phyloP scores from a whole-genome alignment of 1,284 basidiomycete species.

The Ustilago curta region DNA sequence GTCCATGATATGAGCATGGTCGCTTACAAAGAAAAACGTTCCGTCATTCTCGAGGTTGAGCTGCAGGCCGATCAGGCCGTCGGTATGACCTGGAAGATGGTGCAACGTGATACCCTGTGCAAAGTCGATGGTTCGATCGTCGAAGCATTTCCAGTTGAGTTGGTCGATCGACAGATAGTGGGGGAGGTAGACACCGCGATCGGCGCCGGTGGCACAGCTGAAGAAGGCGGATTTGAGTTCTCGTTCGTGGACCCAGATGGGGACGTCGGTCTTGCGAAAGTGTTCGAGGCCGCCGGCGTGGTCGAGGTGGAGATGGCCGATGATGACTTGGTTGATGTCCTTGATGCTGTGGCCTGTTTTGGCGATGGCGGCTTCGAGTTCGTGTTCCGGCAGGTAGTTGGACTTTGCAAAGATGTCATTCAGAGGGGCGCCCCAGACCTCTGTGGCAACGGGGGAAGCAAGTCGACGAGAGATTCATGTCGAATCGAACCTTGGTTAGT shows the following conservation, averaged over 20 bases:
- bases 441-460: background rate
- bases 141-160: constrained; percentile 66
- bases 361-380: constrained; percentile 64
- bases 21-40: constrained; percentile 56
- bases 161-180: constrained; percentile 55
- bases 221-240: constrained; percentile 64
- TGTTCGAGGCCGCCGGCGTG: constrained; percentile 62
- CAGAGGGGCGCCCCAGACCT: constrained; percentile 46
- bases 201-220: constrained; percentile 58
- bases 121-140: constrained; percentile 58
- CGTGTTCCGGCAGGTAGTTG: constrained; percentile 55
- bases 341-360: constrained; percentile 60
- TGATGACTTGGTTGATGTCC: constrained; percentile 54
- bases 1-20: constrained; percentile 58
- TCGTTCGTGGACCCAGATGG: constrained; percentile 64
- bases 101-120: constrained; percentile 63
- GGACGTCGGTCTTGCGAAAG: constrained; percentile 55
- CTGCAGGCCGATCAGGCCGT: constrained; percentile 63
- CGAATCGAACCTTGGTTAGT: constrained; percentile 26
- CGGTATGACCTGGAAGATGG: constrained; percentile 65
- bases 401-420: constrained; percentile 55
- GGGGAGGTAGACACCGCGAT: constrained; percentile 54
- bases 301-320: constrained; percentile 62
- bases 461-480: background rate
- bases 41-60: constrained; percentile 58